These are phyloP conservation scores for Musa schizocarpa DNA, from an alignment of 176 grass and related monocot species.

Conservation along the genomic window DNA sequence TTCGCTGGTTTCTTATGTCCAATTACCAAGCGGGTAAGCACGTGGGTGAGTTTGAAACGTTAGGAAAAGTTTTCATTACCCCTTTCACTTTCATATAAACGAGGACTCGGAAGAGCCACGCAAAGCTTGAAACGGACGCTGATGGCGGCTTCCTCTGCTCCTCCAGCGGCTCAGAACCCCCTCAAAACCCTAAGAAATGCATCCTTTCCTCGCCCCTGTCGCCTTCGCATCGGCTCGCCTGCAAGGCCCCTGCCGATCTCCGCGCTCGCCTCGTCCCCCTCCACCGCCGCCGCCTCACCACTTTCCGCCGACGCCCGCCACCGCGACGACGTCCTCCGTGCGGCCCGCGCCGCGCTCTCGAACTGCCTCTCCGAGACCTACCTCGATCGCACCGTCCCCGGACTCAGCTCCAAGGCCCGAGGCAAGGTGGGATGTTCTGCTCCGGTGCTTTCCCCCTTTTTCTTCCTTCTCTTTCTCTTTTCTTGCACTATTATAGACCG, in stretches of 20 bases:
- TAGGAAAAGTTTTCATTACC: background rate
- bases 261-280: slow-evolving; percentile 3
- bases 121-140: background rate
- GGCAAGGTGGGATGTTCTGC: slow-evolving; percentile 52
- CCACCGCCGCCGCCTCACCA: slow-evolving; percentile 11
- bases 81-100: background rate
- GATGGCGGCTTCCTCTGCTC: background rate
- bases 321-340: slow-evolving; percentile 45
- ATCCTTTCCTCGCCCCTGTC: slow-evolving; percentile 11
- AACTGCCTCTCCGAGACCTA: slow-evolving; percentile 86
- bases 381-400: slow-evolving; percentile 57
- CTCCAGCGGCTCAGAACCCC: background rate
- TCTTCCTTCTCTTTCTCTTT: background rate
- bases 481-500: background rate
- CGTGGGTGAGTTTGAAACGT: too few species aligned
- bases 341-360: slow-evolving; percentile 31
- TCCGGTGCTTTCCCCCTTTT: background rate
- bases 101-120: background rate
- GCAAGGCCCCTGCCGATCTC: slow-evolving; percentile 2
- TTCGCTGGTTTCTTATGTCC: too few species aligned
- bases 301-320: slow-evolving; percentile 46
- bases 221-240: slow-evolving; percentile 18
- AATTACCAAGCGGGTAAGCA: too few species aligned
- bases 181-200: background rate
- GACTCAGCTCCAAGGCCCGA: slow-evolving; percentile 47